These are phyloP conservation scores for Dothidotthia symphoricarpi DNA, from an alignment of 2,329 filamentous ascomycete species.

Conservation along the genomic window DNA sequence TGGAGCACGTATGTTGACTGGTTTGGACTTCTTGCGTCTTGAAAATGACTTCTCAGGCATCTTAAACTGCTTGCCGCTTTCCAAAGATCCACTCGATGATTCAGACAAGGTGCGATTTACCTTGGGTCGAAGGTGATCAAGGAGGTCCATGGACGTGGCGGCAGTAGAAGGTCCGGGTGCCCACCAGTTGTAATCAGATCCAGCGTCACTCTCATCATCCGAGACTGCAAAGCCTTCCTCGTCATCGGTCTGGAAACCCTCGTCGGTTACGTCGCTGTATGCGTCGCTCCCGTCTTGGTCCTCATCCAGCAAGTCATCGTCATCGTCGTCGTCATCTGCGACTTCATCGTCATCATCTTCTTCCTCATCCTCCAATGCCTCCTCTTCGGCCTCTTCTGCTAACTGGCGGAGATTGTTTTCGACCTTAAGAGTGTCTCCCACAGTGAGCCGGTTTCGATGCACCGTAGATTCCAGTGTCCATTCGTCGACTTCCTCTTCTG, in stretches of 20 bases:
- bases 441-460: constrained; percentile 70
- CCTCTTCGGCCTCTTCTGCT: constrained; percentile 86
- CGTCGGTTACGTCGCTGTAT: constrained; percentile 48
- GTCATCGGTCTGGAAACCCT: constrained; percentile 80
- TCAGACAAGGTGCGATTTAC: constrained; percentile 51
- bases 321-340: constrained; percentile 43
- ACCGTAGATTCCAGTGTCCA: constrained; percentile 76
- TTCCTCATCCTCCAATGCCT: constrained; percentile 68
- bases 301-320: constrained; percentile 48
- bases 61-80: constrained; percentile 37
- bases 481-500: constrained; percentile 80
- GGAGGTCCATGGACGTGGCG: constrained; percentile 51
- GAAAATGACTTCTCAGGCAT: constrained; percentile 26
- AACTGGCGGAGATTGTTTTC: constrained; percentile 85
- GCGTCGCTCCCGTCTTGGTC: constrained; percentile 47
- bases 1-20: constrained; percentile 58
- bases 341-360: constrained; percentile 49
- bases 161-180: constrained; percentile 53
- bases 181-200: constrained; percentile 66
- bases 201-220: constrained; percentile 64
- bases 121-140: constrained; percentile 50
- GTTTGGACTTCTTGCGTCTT: constrained; percentile 50
- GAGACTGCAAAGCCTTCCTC: constrained; percentile 69
- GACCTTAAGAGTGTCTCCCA: constrained; percentile 84
- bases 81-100: constrained; percentile 55